Base-by-base conservation (phyloP, 768 basidiomycete species). In the Rhodotorula diobovata region DNA sequence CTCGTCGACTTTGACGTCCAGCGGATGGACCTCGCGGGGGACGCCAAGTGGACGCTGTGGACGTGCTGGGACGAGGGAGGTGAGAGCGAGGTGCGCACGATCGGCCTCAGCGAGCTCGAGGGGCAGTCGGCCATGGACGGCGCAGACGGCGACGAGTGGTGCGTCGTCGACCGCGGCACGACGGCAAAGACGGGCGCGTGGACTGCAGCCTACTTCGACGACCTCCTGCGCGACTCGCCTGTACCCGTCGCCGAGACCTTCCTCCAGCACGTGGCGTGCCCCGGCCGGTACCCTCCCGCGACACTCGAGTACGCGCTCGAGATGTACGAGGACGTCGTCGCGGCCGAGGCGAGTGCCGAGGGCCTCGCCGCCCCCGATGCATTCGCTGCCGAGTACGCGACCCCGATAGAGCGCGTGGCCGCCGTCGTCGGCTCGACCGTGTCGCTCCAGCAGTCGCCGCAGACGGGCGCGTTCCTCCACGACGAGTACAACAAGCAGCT, bases 361-460 rank as follows among this genome's bases (percentile, higher is more conserved):
- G 48, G 66, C 50, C 37, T 53, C 57, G 30, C 41, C 21, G 41
- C 34, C 28, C 60, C 67, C 1, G 84, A 15, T 79, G 81, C 45
- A 84, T 88, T 48, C 81, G 85, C 46, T 85, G 86, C 74, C 83
- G 83, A 85, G 1, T 93, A 91, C 80, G 78, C 86, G 6, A 86
- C 88, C 10, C 81, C 90, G 20, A 85, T 84, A 25, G 89, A 89
- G 79, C 87, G 89, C 67, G 89, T 94, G 41, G 88, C 87, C 1
- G 87, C 87, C 10, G 86, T 93, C 28, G 91, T 98, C 37, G 95
- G 93, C 1, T 90, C 89, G 77, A 89, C 90, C 0, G 89, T 97
- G 61, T 84, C 84, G 65, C 83, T 94, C 46, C 85, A 86, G 72
- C 84, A 84, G 53, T 89, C 90, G 77, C 84, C 88, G 0, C 87